A percentile compares a stretch with the other conserved stretches of the same genome.
Conservation (phyloP, 2,329 filamentous ascomycete genomes). For the Lasiodiplodia hormozganensis region DNA sequence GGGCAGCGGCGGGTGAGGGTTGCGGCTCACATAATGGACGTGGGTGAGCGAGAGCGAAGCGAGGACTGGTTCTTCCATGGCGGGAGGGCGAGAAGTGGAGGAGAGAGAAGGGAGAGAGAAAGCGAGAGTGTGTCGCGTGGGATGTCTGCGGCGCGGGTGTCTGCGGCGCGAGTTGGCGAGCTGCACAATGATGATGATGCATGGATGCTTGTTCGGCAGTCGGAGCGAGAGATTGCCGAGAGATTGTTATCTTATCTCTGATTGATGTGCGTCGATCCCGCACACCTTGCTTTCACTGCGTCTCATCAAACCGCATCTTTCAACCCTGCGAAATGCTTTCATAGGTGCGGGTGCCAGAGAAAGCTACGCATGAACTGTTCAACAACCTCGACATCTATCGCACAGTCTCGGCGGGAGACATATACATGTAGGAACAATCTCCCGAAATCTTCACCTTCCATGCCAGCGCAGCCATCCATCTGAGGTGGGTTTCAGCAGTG, state of each 20-base stretch:
- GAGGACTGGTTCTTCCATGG: constrained; percentile 65
- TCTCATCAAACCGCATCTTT: not conserved
- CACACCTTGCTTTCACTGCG: not conserved
- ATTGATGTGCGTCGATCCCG: not conserved
- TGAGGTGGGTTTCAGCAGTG: no score
- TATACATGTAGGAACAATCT: no score
- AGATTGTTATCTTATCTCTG: constrained; percentile 7
- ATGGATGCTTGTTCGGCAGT: not conserved
- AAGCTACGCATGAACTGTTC: no score
- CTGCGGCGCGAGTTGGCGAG: not conserved
- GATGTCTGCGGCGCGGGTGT: no score
- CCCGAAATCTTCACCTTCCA: no score
- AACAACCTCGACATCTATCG: no score
- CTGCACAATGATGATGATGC: constrained; percentile 22
- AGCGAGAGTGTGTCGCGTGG: not conserved
- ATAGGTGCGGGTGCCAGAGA: no score
- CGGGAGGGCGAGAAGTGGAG: not conserved
- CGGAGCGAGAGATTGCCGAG: constrained; percentile 11
- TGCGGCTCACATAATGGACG: constrained; percentile 83
- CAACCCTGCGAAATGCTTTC: no score
- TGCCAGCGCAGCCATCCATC: no score
- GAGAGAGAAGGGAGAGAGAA: not conserved
- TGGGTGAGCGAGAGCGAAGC: constrained; percentile 94
- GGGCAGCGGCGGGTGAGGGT: not conserved
- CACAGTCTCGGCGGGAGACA: no score